These are phyloP conservation scores for Ramaria sp. DNA, from an alignment of 768 basidiomycete genomes.

Conservation along the genomic window DNA sequence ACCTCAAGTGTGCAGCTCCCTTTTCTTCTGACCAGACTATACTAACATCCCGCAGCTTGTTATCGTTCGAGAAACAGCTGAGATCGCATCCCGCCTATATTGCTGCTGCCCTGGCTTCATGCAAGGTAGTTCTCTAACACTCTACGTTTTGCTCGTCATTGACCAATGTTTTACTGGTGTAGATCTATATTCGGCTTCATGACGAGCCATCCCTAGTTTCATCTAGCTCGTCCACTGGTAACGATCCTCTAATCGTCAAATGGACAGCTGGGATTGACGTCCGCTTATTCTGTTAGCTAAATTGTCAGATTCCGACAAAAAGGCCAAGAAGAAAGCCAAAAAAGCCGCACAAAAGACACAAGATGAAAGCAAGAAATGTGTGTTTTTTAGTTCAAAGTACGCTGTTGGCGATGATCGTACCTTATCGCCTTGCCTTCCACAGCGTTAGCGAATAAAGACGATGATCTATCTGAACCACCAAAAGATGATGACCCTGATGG, in stretches of 20 bases:
- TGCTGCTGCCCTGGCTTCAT: constrained; percentile 58
- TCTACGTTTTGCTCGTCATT: constrained; percentile 7
- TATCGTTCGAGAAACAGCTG: constrained; percentile 49
- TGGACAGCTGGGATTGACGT: constrained; percentile 10
- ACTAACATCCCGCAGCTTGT: not conserved
- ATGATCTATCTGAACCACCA: constrained; percentile 40
- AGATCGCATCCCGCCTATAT: constrained; percentile 71
- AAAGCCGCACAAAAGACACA: constrained; percentile 58
- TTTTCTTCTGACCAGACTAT: not conserved
- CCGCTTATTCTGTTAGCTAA: constrained; percentile 21
- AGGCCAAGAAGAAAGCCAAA: constrained; percentile 81
- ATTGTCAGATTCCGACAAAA: constrained; percentile 58
- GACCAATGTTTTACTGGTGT: not conserved
- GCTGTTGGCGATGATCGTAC: constrained; percentile 12
- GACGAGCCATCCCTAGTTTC: constrained; percentile 60
- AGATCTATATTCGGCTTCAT: constrained; percentile 68
- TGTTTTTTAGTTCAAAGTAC: constrained; percentile 11
- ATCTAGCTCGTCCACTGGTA: constrained; percentile 20
- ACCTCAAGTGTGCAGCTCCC: constrained; percentile 56
- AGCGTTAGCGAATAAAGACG: constrained; percentile 45
- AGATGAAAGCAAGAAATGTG: constrained; percentile 69
- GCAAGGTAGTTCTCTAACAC: constrained; percentile 36
- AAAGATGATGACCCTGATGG: constrained; percentile 87
- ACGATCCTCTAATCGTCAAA: not conserved
- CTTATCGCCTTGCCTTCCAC: constrained; percentile 19